Base-by-base conservation (phyloP, 257 asterid genomes). In the Rhazya stricta region DNA sequence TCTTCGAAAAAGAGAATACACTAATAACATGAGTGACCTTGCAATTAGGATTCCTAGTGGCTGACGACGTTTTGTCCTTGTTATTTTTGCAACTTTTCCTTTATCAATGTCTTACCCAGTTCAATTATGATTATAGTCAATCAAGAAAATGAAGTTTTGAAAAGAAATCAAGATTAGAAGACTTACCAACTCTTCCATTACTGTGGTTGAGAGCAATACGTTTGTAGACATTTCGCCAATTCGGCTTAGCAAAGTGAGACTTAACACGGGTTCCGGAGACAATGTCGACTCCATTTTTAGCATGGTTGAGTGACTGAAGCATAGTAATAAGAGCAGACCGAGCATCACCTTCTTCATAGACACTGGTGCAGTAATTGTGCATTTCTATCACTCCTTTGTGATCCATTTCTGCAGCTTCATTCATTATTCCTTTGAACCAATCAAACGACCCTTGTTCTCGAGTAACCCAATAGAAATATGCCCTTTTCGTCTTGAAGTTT, bases 291-390 rank as follows among this genome's bases (percentile, higher is more conserved):
- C 97, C 98, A 76, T 80, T 87, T 50, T 91, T 91, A 46, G 97
- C 98, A 77, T 89, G 97, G 75, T 88, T 85, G 18, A 91, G 90
- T 0, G 96, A 85, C 57, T 93, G 98, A 85, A 91, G 89, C 98
- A 93, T 93, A 1, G 96, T 83, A 37, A 93, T 93, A 1, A 91
- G 90, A 48, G 97, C 98, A 15, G 94, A 93, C 6, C 98, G 86
- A 9, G 96, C 96, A 82, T 93, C 98, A 30, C 96, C 96, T 78
- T 93, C 97, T 67, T 91, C 96, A 50, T 91, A 89, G 23, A 93
- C 96, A 84, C 98, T 91, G 0, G 97, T 90, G 79, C 97, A 92
- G 66, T 92, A 92, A 71, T 92, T 92, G 76, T 92, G 96, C 97
- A 92, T 90, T 74, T 92, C 97, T 16, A 92, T 92, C 2, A 92